A percentile compares a stretch with the other conserved stretches of the same genome.
Evolutionary conservation across 495 filamentous ascomycete genomes (phyloP).

Genomic region (Penicillium paxilli): DNA sequence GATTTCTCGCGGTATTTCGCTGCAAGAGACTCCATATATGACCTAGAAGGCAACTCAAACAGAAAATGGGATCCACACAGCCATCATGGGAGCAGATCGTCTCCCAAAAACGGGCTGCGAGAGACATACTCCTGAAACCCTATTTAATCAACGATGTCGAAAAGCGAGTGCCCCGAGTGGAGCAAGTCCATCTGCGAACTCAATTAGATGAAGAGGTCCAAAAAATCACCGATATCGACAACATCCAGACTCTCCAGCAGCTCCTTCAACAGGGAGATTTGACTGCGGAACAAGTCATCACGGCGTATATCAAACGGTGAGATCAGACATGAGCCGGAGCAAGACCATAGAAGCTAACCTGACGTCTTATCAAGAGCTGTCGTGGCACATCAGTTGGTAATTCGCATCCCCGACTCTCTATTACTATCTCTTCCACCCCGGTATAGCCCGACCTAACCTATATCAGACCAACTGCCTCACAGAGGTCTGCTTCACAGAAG

Average conservation of each 20-base stretch:
- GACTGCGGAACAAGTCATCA: conserved; percentile 41
- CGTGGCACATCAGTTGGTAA: conserved; percentile 56
- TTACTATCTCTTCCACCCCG: not conserved
- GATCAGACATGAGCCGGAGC: not conserved
- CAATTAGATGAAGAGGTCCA: conserved; percentile 23
- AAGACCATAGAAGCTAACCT: not conserved
- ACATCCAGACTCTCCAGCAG: conserved; percentile 32
- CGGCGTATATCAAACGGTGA: conserved; percentile 53
- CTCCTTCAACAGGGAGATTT: conserved; percentile 37
- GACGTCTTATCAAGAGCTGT: conserved; percentile 36
- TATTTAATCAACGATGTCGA: conserved; percentile 31
- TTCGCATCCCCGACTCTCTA: not conserved
- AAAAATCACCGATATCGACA: conserved; percentile 43
- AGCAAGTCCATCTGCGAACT: conserved; percentile 25
- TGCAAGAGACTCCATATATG: not conserved
- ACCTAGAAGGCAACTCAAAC: too few relatives aligned
- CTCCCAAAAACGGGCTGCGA: conserved; percentile 26
- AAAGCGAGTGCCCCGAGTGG: conserved; percentile 22
- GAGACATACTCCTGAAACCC: conserved; percentile 28
- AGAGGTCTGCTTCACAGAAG: conserved; percentile 63
- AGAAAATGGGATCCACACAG: conserved; percentile 1
- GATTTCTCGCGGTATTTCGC: not conserved
- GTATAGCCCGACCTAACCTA: not conserved
- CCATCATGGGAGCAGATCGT: conserved; percentile 34
- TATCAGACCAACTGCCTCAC: conserved; percentile 58